phyloP scores from a whole-genome alignment of 129 eudicot genomes.

The Kitagawia praeruptora region DNA sequence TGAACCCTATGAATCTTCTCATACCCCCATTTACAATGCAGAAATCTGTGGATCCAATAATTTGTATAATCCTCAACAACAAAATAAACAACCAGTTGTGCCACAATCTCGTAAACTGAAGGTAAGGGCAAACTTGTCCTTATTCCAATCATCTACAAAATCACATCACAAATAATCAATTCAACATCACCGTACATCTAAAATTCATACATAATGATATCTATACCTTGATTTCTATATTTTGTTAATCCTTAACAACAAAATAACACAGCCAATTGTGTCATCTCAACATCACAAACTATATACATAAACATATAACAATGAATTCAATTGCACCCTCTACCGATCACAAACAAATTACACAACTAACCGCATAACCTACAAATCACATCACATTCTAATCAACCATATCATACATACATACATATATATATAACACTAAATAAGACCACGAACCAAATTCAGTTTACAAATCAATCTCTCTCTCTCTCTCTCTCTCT shows the following conservation, averaged over 20 bases:
- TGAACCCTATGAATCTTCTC: conserved; percentile 77
- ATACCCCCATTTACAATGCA: conserved; percentile 78
- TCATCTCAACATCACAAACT: no score
- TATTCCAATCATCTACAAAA: conserved; percentile 66
- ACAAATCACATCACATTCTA: background rate
- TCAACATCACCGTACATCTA: background rate
- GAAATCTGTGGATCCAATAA: conserved; percentile 80
- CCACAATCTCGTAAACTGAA: conserved; percentile 46
- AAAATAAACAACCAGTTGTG: conserved; percentile 66
- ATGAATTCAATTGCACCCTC: no score
- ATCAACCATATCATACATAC: no score
- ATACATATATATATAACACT: no score
- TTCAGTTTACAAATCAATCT: no score
- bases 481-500: no score
- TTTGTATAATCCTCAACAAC: conserved; percentile 75
- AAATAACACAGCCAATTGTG: background rate
- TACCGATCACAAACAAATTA: background rate
- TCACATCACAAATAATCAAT: background rate
- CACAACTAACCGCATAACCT: background rate
- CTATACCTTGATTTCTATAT: no score
- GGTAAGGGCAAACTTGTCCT: conserved; percentile 86
- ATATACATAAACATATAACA: background rate
- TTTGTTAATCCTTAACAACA: background rate
- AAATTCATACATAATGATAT: no score
- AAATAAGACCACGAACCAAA: no score